phyloP scores from a whole-genome alignment of 1,139 yeast species.

The Blastobotrys capitulatus region DNA sequence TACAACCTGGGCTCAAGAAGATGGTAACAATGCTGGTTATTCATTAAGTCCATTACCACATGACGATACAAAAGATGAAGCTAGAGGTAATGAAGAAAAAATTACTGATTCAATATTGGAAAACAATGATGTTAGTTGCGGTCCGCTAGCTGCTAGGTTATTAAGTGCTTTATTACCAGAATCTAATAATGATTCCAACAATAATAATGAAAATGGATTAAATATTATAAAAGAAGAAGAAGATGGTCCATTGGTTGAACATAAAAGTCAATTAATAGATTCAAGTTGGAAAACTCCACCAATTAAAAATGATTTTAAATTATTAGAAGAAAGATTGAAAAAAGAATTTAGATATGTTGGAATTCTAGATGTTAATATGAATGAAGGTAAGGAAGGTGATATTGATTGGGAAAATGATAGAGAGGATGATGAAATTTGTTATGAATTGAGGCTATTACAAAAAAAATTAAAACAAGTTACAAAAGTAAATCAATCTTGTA shows the following conservation, averaged over 20 bases:
- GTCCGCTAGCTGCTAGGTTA: constrained; percentile 84
- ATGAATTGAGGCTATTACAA: constrained; percentile 74
- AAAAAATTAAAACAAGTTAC: constrained; percentile 58
- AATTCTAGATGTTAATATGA: constrained; percentile 52
- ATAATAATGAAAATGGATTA: not conserved
- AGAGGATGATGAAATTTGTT: constrained; percentile 93
- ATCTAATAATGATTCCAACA: constrained; percentile 25
- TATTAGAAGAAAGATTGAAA: constrained; percentile 81
- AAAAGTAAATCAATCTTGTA: constrained; percentile 59
- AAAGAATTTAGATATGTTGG: constrained; percentile 89
- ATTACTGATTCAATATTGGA: constrained; percentile 62
- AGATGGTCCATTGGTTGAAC: not conserved
- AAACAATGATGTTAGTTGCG: constrained; percentile 65
- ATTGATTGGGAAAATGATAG: constrained; percentile 74
- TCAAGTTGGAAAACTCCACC: constrained; percentile 41
- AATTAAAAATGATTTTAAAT: constrained; percentile 58
- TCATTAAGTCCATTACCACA: constrained; percentile 36
- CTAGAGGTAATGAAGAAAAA: constrained; percentile 58
- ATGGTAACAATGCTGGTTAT: constrained; percentile 40
- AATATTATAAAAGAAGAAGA: not conserved
- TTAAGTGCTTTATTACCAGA: constrained; percentile 70
- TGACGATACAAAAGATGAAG: constrained; percentile 24
- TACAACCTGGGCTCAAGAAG: constrained; percentile 85
- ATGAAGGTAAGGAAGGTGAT: constrained; percentile 39
- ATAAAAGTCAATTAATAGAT: constrained; percentile 22